A percentile compares a stretch with the other conserved stretches of the same genome.
phyloP scores from a whole-genome alignment of 805 yeast genomes.

The Zygosaccharomyces pseudorouxii region DNA sequence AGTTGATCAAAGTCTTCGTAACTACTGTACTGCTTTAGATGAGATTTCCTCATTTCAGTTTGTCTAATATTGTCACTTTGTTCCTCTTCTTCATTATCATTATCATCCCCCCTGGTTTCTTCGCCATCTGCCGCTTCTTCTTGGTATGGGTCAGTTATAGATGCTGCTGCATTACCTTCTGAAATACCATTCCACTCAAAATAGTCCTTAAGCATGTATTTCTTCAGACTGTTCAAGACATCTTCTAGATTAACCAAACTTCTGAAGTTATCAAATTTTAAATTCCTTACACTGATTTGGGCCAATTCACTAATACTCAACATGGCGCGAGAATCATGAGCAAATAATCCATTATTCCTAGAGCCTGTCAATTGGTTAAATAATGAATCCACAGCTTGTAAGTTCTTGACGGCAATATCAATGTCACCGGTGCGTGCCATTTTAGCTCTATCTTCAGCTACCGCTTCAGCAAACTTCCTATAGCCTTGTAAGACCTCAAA shows the following conservation, averaged over 20 bases:
- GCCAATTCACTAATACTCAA: constrained; percentile 57
- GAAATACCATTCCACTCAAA: constrained; percentile 20
- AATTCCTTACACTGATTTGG: constrained; percentile 56
- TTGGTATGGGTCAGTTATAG: not conserved
- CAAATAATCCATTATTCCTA: constrained; percentile 41
- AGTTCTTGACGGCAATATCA: constrained; percentile 40
- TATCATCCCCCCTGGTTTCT: constrained; percentile 23
- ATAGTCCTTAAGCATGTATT: constrained; percentile 37
- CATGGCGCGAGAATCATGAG: constrained; percentile 63
- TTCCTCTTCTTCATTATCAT: constrained; percentile 19
- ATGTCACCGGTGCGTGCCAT: constrained; percentile 59
- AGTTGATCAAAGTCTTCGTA: constrained; percentile 41
- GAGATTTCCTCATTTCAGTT: constrained; percentile 16
- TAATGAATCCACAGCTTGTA: constrained; percentile 44
- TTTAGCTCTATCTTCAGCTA: constrained; percentile 41
- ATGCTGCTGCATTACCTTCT: constrained; percentile 9
- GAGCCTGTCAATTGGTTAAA: constrained; percentile 42
- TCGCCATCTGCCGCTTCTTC: constrained; percentile 3
- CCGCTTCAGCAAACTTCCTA: constrained; percentile 29
- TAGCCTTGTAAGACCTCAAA: constrained; percentile 34
- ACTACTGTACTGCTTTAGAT: constrained; percentile 24
- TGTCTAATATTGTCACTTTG: constrained; percentile 15
- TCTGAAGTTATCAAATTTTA: constrained; percentile 54
- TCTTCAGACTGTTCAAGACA: constrained; percentile 39
- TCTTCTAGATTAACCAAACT: constrained; percentile 47